Evolutionary conservation across 805 yeast genomes (phyloP).

Genomic region (Cyberlindnera saturnus): DNA sequence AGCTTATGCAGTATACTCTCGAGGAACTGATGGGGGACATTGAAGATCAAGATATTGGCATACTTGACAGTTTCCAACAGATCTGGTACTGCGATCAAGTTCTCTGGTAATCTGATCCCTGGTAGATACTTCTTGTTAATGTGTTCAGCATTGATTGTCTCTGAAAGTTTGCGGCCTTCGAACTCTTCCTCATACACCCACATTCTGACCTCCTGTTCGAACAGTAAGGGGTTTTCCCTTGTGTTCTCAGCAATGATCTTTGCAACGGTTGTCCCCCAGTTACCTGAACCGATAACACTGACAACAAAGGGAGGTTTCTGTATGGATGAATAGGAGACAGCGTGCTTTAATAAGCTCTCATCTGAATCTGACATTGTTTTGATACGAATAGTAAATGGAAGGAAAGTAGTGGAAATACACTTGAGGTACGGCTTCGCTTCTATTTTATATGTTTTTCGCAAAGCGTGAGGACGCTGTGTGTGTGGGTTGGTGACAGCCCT

Average conservation of each 20-base stretch:
- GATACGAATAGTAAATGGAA: no score
- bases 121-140: constrained; percentile 92
- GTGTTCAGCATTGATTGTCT: constrained; percentile 79
- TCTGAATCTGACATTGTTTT: no score
- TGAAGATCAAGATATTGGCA: constrained; percentile 82
- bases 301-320: constrained; percentile 40
- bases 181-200: constrained; percentile 87
- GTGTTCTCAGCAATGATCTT: constrained; percentile 89
- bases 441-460: no score
- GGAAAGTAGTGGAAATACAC: no score
- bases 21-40: constrained; percentile 93
- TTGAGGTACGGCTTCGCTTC: no score
- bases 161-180: constrained; percentile 73
- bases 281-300: constrained; percentile 90
- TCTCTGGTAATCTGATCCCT: constrained; percentile 70
- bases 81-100: constrained; percentile 80
- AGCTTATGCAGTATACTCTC: constrained; percentile 65
- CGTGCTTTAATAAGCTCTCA: neutral
- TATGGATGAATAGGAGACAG: constrained; percentile 14
- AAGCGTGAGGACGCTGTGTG: no score
- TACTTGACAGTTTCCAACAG: constrained; percentile 63
- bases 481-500: no score
- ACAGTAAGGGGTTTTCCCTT: constrained; percentile 58
- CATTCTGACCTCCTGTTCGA: constrained; percentile 72
- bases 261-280: constrained; percentile 97